phyloP scores from a whole-genome alignment of 352 stramenopile genomes.

The Phytopythium oedochilum region DNA sequence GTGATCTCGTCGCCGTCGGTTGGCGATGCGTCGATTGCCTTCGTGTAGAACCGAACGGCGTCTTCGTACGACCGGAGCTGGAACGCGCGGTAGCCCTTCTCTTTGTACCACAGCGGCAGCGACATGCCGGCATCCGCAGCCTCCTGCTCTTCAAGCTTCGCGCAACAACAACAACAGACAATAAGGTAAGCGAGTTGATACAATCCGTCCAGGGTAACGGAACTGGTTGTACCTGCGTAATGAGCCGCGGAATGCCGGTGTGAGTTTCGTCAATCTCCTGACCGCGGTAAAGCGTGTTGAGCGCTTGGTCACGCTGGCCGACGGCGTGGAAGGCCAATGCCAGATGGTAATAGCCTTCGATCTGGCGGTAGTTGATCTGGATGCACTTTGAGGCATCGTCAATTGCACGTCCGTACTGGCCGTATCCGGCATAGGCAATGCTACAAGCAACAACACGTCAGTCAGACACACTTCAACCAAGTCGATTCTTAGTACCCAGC shows the following conservation, averaged over 20 bases:
- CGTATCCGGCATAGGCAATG: slow-evolving; percentile 34
- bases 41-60: slow-evolving; percentile 91
- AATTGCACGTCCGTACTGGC: slow-evolving; percentile 31
- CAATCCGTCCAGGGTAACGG: too few relatives aligned
- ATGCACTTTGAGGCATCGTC: slow-evolving; percentile 56
- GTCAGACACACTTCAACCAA: neutral
- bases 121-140: slow-evolving; percentile 26
- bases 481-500: neutral
- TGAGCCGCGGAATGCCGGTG: slow-evolving; percentile 37
- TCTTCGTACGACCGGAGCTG: slow-evolving; percentile 84
- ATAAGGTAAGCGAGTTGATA: neutral
- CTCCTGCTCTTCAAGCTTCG: slow-evolving; percentile 39
- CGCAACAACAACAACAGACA: neutral
- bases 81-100: slow-evolving; percentile 90
- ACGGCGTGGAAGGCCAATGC: slow-evolving; percentile 38
- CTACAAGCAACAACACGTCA: slow-evolving; percentile 5
- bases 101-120: slow-evolving; percentile 44
- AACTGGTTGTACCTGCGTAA: slow-evolving; percentile 12
- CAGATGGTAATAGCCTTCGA: slow-evolving; percentile 53
- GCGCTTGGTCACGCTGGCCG: slow-evolving; percentile 40
- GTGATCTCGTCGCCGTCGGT: slow-evolving; percentile 45
- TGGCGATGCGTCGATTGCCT: slow-evolving; percentile 63
- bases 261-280: slow-evolving; percentile 46
- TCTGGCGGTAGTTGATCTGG: slow-evolving; percentile 52
- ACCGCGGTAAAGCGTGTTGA: slow-evolving; percentile 46